These are phyloP conservation scores for Shiraia sp. DNA, from an alignment of 2,329 filamentous ascomycete genomes.

Conservation along the genomic window DNA sequence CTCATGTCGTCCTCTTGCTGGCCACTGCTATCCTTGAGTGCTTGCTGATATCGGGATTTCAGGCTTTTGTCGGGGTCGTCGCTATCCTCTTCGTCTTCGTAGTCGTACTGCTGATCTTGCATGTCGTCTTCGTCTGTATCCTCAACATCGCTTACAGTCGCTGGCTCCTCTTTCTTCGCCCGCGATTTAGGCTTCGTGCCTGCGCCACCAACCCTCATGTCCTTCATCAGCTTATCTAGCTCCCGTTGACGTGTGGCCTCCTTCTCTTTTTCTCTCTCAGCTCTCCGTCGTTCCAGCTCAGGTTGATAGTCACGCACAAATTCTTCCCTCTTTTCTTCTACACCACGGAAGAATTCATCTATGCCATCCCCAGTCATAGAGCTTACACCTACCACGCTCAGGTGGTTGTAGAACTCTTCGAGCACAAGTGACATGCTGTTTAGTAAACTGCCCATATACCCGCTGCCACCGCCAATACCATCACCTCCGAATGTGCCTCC, in stretches of 20 bases:
- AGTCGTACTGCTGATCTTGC: slow-evolving; percentile 58
- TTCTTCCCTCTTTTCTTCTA: slow-evolving; percentile 83
- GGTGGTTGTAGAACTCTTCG: slow-evolving; percentile 94
- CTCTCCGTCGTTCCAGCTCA: slow-evolving; percentile 78
- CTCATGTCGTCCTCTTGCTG: slow-evolving; percentile 54
- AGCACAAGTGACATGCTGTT: slow-evolving; percentile 98
- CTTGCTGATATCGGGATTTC: slow-evolving; percentile 75
- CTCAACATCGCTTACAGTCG: slow-evolving; percentile 56
- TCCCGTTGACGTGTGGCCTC: slow-evolving; percentile 74
- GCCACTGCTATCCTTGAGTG: slow-evolving; percentile 59
- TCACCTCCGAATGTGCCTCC: slow-evolving; percentile 77
- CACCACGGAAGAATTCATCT: slow-evolving; percentile 90
- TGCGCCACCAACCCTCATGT: slow-evolving; percentile 67
- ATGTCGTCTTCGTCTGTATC: slow-evolving; percentile 58
- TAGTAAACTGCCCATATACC: slow-evolving; percentile 93
- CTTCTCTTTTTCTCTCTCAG: slow-evolving; percentile 77
- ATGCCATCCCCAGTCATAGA: slow-evolving; percentile 91
- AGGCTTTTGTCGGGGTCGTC: slow-evolving; percentile 65
- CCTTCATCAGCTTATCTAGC: slow-evolving; percentile 90
- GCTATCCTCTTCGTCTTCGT: slow-evolving; percentile 60
- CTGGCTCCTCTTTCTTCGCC: slow-evolving; percentile 49
- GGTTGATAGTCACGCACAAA: slow-evolving; percentile 91
- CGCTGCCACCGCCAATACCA: slow-evolving; percentile 71
- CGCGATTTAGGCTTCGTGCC: slow-evolving; percentile 38
- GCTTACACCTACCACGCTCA: slow-evolving; percentile 91